Evolutionary conservation across 345 rosid genomes (phyloP), one percentile per base, ranked within the genome.

Genomic region (Nephelium lappaceum): DNA sequence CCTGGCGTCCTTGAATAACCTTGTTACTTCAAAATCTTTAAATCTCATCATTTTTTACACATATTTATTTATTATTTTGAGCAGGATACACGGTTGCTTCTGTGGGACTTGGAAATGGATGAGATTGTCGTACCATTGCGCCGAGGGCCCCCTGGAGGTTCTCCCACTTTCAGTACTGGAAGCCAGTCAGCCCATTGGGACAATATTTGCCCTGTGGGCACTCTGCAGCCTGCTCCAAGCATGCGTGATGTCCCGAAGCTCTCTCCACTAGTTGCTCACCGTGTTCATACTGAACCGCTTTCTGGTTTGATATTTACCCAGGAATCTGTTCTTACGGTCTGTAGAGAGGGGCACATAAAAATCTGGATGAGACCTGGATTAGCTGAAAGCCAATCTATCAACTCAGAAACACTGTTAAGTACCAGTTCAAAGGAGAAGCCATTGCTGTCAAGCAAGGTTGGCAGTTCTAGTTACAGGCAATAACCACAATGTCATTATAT

Each of bases 111-210:
- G 62, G 97, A 97, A 88, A 85, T 91, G 96, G 99, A 97, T 25
- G 99, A 97, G 84, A 97, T 97, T 58, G 98, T 97, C 43, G 98
- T 95, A 85, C 99, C 99, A 72, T 81, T 93, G 45, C 93, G 98
- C 27, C 87, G 98, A 79, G 78, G 90, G 47, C 92, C 97, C 73
- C 92, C 90, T 42, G 99, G 98, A 79, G 99, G 98, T 57, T 97
- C 99, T 24, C 99, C 98, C 10, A 93, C 98, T 69, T 93, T 87
- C 87, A 93, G 97, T 74, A 80, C 98, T 0, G 99, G 99, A 83
- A 97, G 98, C 89, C 99, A 94, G 79, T 94, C 99, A 47, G 85
- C 98, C 23, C 99, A 97, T 76, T 97, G 99, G 99, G 99, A 97
- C 91, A 97, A 84, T 73, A 81, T 75, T 47, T 73, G 76, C 78